Evolutionary conservation across 495 filamentous ascomycete species (phyloP), one percentile per base, ranked within the genome.

Genomic region (Penicillium pancosmium): DNA sequence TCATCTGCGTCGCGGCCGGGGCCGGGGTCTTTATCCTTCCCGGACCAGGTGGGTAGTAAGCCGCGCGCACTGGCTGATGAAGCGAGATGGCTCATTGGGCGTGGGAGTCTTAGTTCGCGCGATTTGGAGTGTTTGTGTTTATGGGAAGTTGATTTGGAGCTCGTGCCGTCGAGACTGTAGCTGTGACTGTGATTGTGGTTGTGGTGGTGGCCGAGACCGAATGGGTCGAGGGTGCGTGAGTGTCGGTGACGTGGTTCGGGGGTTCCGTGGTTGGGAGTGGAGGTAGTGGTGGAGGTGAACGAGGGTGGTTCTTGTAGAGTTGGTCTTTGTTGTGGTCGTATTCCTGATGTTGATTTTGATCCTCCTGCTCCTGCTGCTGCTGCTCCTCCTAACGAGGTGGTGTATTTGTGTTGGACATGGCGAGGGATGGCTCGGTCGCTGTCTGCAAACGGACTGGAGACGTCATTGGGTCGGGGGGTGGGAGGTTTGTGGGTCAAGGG

Each of bases 1-100:
- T 23, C 23, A 4, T 23, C 23, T 23, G 23, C 23, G 43, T 77
- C 74, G 11, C 65, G 60, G 19, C 19, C 19, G 1, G 68, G 2
- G 23, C 23, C 23, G 23, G 23, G 23, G 23, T 23, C 23, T 4
- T 23, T 23, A 23, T 23, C 23, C 23, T 23, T 23, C 23, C 23
- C 23, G 23, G 23, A 23, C 23, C 23, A 23, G 23, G 23, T 23
- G 23, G 23, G 23, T 23, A 76, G 60, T 0, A 16, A 10, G 16
- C 68, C 73, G 6, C 71, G 61, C 9, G 69, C 70, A 35, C 68
- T 69, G 11, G 73, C 64, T 5, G 74, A 71, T 4, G 23, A 23
- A 23, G 72, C 59, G n/a, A 74, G 59, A 11, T 72, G 68, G 52
- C 66, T 77, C 72, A 78, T 78, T 23, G 63, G 73, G 18, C 69